These are phyloP conservation scores for Panicum virgatum DNA, from an alignment of 202 grass and related monocot species.

Conservation along the genomic window DNA sequence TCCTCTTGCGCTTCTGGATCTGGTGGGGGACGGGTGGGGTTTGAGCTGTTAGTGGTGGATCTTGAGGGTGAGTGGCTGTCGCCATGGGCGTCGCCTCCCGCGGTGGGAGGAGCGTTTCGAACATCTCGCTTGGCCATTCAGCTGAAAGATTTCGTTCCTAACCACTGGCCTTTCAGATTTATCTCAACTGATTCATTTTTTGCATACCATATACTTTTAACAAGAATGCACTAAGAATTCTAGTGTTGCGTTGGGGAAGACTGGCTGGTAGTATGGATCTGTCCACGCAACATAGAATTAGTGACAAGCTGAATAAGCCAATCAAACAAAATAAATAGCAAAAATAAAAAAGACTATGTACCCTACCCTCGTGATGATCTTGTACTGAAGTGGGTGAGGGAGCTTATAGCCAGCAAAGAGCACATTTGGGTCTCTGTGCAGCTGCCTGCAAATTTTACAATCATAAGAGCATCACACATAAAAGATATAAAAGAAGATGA, in stretches of 20 bases:
- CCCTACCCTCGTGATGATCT: constrained; percentile 80
- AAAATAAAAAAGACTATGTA: neutral
- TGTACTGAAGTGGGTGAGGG: constrained; percentile 93
- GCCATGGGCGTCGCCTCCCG: too few species aligned
- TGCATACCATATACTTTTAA: too few species aligned
- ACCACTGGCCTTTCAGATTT: too few species aligned
- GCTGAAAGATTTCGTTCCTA: too few species aligned
- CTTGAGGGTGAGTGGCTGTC: too few species aligned
- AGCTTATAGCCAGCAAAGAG: constrained; percentile 95
- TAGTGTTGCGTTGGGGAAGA: constrained; percentile 84
- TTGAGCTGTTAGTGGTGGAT: too few species aligned
- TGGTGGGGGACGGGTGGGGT: too few species aligned
- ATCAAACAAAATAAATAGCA: neutral
- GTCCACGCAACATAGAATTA: neutral
- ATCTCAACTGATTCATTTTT: constrained; percentile 89
- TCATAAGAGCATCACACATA: neutral
- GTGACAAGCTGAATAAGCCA: neutral
- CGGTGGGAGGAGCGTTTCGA: too few species aligned
- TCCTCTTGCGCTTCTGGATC: too few species aligned
- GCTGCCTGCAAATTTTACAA: constrained; percentile 55
- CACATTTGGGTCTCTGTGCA: constrained; percentile 94
- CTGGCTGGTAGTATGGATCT: constrained; percentile 91
- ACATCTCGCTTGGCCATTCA: too few species aligned
- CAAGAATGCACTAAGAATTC: constrained; percentile 74
- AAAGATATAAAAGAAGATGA: constrained; percentile 17